Evolutionary conservation across 176 grass and related monocot species (phyloP).

Genomic region (Phragmites australis): DNA sequence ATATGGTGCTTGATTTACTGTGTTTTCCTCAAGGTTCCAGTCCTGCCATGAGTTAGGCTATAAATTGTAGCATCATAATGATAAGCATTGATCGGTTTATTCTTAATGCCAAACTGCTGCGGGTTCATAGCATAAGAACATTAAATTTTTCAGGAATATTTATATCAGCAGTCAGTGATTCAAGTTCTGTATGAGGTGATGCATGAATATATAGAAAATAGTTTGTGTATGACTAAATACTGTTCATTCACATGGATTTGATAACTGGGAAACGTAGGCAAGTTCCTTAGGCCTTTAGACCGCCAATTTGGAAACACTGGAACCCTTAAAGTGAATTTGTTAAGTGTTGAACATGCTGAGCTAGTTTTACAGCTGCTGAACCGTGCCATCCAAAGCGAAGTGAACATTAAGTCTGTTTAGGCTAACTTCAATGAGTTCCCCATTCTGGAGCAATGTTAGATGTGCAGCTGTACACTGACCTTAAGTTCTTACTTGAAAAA

Average conservation of each 20-base stretch:
- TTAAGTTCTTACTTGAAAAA: conserved; percentile 15
- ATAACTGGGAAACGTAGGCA: neutral
- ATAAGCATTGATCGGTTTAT: neutral
- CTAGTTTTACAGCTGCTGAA: conserved; percentile 19
- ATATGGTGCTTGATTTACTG: conserved; percentile 6
- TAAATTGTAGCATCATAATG: neutral
- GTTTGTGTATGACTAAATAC: conserved; percentile 15
- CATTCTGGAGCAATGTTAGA: conserved; percentile 20
- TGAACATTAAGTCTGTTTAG: neutral
- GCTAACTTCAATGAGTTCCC: neutral
- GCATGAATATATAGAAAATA: conserved; percentile 15
- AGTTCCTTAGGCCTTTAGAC: neutral
- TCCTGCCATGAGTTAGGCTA: neutral
- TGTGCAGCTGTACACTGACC: neutral
- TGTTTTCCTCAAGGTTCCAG: conserved; percentile 23
- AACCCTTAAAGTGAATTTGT: neutral
- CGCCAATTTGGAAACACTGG: neutral
- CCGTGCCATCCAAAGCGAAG: neutral
- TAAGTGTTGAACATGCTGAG: neutral
- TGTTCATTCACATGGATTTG: neutral
- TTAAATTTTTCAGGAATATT: conserved; percentile 9
- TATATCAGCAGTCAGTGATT: neutral
- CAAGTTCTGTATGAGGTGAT: neutral
- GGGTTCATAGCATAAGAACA: neutral
- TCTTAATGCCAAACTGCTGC: neutral